A percentile compares a stretch with the other conserved stretches of the same genome.
These are phyloP conservation scores for Fusarium piperis DNA, from an alignment of 2,329 filamentous ascomycete genomes.

Conservation along the genomic window DNA sequence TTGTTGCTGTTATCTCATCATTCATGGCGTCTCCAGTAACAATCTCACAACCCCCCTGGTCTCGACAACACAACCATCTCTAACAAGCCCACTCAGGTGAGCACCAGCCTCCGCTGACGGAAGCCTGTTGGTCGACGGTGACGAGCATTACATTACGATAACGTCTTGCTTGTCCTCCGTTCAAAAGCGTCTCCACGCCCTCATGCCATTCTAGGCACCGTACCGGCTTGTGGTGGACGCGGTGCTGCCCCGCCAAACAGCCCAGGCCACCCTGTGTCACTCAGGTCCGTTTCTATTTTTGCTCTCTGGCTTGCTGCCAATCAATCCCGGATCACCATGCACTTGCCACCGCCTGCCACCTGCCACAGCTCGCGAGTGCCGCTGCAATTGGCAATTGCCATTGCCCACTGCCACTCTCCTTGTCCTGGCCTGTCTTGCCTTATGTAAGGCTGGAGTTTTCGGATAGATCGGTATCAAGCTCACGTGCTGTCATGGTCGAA, in stretches of 20 bases:
- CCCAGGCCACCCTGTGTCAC: conserved; percentile 25
- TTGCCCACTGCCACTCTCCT: neutral
- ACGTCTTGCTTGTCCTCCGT: conserved; percentile 21
- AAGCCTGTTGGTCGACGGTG: conserved; percentile 15
- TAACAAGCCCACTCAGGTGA: neutral
- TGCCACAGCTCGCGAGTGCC: neutral
- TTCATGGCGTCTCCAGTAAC: neutral
- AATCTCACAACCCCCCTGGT: neutral
- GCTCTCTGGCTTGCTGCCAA: neutral
- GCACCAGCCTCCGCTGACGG: neutral
- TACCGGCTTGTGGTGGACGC: conserved; percentile 14
- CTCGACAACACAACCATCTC: neutral
- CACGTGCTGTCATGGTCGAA: conserved; percentile 5
- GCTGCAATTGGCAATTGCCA: conserved; percentile 1
- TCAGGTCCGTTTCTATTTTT: conserved; percentile 35
- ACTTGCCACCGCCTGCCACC: conserved; percentile 5
- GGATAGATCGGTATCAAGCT: conserved; percentile 15
- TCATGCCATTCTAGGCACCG: conserved; percentile 28
- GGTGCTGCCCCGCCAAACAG: conserved; percentile 31
- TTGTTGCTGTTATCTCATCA: conserved; percentile 15
- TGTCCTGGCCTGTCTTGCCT: neutral
- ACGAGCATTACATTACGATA: conserved; percentile 10
- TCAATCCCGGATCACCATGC: neutral
- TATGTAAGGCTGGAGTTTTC: conserved; percentile 14
- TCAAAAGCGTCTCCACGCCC: conserved; percentile 28